A percentile compares a stretch with the other conserved stretches of the same genome.
Evolutionary conservation across 225 moss, liverwort and hornwort genomes (phyloP).

Genomic region (Physcomitrellopsis africana): DNA sequence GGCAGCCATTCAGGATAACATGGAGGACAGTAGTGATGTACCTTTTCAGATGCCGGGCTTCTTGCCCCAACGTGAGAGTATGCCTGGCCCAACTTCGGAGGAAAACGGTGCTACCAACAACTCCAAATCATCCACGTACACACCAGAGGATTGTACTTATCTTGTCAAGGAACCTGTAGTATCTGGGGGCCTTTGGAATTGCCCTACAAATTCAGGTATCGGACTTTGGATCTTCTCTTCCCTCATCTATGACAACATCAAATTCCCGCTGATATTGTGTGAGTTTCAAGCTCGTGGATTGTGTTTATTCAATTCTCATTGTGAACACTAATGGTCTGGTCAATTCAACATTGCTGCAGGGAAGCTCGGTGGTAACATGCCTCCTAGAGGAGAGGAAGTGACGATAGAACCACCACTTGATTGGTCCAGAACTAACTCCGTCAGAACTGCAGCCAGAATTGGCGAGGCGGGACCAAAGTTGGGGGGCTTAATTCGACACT

Average conservation of each 20-base stretch:
- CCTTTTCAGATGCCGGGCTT: conserved; percentile 40
- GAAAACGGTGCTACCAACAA: conserved; percentile 30
- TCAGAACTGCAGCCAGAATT: not conserved
- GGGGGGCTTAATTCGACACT: conserved; percentile 49
- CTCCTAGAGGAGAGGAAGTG: not conserved
- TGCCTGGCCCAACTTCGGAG: conserved; percentile 38
- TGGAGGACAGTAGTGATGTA: conserved; percentile 37
- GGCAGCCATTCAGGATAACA: conserved; percentile 48
- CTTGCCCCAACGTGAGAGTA: conserved; percentile 36
- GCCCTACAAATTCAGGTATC: no score
- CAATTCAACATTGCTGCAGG: conserved; percentile 15
- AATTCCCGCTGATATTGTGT: not conserved
- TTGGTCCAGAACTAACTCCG: conserved; percentile 10
- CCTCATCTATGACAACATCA: no score
- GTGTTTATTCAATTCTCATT: not conserved
- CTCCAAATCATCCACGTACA: not conserved
- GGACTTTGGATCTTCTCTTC: no score
- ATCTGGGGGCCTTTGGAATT: no score
- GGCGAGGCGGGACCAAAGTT: conserved; percentile 34
- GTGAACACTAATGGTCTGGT: not conserved
- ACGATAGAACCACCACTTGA: not conserved
- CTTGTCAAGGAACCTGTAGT: not conserved
- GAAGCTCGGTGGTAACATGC: conserved; percentile 19
- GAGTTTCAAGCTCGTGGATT: not conserved
- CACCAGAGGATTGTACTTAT: conserved; percentile 8